Conservation (phyloP, 345 rosid genomes). For the Psidium guajava region DNA sequence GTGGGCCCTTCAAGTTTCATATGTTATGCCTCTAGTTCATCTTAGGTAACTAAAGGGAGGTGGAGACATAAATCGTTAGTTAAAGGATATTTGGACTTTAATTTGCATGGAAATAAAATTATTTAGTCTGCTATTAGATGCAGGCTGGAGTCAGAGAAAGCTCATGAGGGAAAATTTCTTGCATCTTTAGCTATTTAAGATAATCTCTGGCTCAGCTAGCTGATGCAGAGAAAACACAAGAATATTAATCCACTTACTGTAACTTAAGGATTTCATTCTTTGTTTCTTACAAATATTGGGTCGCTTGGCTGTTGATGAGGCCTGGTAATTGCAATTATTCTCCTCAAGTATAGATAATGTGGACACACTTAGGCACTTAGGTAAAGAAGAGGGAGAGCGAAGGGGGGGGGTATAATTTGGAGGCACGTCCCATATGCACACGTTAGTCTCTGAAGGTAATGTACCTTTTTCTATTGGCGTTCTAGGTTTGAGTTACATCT, state of each 20-base stretch:
- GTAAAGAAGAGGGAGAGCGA: not conserved
- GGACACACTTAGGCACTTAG: not conserved
- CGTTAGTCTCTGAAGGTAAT: not conserved
- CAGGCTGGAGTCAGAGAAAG: not conserved
- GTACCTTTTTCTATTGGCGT: not conserved
- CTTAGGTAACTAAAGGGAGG: not conserved
- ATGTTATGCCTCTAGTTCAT: not conserved
- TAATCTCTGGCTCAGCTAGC: not conserved
- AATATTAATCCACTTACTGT: not conserved
- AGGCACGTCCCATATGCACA: not conserved
- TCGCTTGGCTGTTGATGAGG: not conserved
- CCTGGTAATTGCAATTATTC: not conserved
- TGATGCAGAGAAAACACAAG: not conserved
- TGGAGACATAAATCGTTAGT: not conserved
- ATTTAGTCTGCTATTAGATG: not conserved
- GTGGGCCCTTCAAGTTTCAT: slow-evolving; percentile 20
- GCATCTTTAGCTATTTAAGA: not conserved
- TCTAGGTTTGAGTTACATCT: not conserved
- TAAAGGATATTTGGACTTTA: not conserved
- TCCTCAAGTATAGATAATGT: not conserved
- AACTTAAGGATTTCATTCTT: not conserved
- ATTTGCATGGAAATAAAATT: not conserved
- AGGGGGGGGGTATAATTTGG: not conserved
- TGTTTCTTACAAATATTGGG: not conserved
- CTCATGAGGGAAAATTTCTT: not conserved